Conservation (phyloP, 805 yeast genomes). For the Schwanniomyces yamadae region DNA sequence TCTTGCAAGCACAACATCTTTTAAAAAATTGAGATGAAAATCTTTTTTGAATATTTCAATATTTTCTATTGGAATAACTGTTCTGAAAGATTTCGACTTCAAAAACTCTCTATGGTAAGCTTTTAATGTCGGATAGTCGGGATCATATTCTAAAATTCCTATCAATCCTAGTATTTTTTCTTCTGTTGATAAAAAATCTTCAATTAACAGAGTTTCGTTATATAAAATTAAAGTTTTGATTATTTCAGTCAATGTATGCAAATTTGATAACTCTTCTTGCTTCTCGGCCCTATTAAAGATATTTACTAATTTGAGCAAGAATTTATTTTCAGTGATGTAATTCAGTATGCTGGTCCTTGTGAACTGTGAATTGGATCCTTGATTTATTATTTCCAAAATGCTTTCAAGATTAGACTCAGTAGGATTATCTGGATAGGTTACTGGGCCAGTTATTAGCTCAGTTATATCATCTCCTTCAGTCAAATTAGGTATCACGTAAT, state of each 20-base stretch:
- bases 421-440: constrained; percentile 62
- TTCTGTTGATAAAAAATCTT: constrained; percentile 31
- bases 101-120: constrained; percentile 76
- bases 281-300: constrained; percentile 59
- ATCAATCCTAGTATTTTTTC: constrained; percentile 49
- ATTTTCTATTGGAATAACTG: constrained; percentile 63
- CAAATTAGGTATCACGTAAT: constrained; percentile 55
- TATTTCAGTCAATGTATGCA: constrained; percentile 70
- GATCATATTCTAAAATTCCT: constrained; percentile 85
- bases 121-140: constrained; percentile 76
- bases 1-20: constrained; percentile 83
- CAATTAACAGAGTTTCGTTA: constrained; percentile 53
- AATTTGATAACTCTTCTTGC: constrained; percentile 47
- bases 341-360: constrained; percentile 60
- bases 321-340: constrained; percentile 54
- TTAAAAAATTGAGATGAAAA: constrained; percentile 73
- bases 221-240: constrained; percentile 68
- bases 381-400: constrained; percentile 56
- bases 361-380: constrained; percentile 59
- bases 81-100: constrained; percentile 60
- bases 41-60: constrained; percentile 65
- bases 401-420: constrained; percentile 49
- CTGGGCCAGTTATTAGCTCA: constrained; percentile 80
- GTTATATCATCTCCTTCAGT: constrained; percentile 52
- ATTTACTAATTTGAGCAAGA: constrained; percentile 49